Base-by-base conservation (phyloP, 2,329 filamentous ascomycete species). In the Cryphonectria japonica region DNA sequence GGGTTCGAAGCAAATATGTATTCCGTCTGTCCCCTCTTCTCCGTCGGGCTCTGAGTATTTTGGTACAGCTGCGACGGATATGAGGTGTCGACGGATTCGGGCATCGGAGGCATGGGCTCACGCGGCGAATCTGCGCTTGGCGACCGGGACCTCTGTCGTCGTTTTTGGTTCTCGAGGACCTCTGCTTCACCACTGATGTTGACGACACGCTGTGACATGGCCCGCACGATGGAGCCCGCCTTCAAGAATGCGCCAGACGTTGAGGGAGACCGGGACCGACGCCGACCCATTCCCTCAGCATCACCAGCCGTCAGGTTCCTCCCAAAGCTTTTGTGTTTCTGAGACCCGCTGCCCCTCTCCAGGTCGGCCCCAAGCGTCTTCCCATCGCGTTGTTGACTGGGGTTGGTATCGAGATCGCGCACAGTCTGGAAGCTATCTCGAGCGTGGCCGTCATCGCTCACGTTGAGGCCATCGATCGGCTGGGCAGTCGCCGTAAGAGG, bases 131-230 rank as follows among this genome's bases (percentile, higher is more conserved):
- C 87, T 77, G 74, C 84, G 78, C 80, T 87, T 75, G 82, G 85
- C 76, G 83, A 90, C 75, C 79, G 88, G 79, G 82, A 91, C 79
- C 83, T 91, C 84, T 84, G 83, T 64, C 89, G 86, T 59, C 89
- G 86, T 34, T 90, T 86, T 67, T 88, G 90, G 73, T 92, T 90
- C 79, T 97, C 94, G 22, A 95, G 85, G 29, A 93, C 83, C 76
- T 98, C 93, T 5, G 91, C 92, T 77, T 98, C 96, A 78, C 97
- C 97, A 81, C 94, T 97, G 76, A 99, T 88, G 78, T 98, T 98
- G 78, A 99, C 96, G 69, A 99, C 95, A 84, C 96, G 93, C 83
- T 98, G 95, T 43, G 97, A 98, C 90, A 99, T 97, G 73, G 89
- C 89, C 74, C 92, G 88, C 81, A 95, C 89, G 76, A 94, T 93